These are phyloP conservation scores for Pythium biforme DNA, from an alignment of 352 stramenopile genomes.

Conservation along the genomic window DNA sequence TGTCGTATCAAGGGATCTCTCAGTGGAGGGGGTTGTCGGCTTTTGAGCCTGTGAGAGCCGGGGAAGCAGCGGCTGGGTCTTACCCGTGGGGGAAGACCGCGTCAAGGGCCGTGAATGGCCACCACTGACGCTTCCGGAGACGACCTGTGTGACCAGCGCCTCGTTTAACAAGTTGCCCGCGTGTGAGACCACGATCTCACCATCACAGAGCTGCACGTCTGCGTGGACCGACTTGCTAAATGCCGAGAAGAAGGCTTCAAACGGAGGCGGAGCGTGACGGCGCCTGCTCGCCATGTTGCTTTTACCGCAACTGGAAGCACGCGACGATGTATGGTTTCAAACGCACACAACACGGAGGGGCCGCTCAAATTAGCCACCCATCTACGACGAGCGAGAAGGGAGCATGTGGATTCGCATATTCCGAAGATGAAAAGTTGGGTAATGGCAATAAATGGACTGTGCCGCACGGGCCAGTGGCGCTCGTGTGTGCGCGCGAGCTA, in stretches of 20 bases:
- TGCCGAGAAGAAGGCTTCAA: slow-evolving; percentile 66
- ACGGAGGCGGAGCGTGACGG: slow-evolving; percentile 13
- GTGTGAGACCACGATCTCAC: slow-evolving; percentile 32
- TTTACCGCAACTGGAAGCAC: too few relatives aligned
- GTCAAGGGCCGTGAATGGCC: background rate
- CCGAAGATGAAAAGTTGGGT: too few relatives aligned
- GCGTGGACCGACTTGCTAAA: slow-evolving; percentile 58
- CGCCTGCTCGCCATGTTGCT: slow-evolving; percentile 6
- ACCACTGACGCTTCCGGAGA: background rate
- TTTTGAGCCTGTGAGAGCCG: background rate
- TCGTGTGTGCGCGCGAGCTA: background rate
- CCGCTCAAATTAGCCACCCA: too few relatives aligned
- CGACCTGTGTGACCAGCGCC: background rate
- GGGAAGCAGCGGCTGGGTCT: background rate
- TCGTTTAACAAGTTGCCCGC: slow-evolving; percentile 11
- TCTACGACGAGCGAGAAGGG: too few relatives aligned
- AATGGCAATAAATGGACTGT: too few relatives aligned
- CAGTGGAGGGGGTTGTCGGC: too few relatives aligned
- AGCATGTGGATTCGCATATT: too few relatives aligned
- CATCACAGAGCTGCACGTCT: slow-evolving; percentile 39
- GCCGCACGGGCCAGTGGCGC: too few relatives aligned
- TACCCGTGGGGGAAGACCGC: background rate
- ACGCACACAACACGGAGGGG: too few relatives aligned
- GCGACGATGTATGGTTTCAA: too few relatives aligned
- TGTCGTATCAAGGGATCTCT: too few relatives aligned